Evolutionary conservation across 768 basidiomycete genomes (phyloP), one percentile per base, ranked within the genome.

Genomic region (Phlebiopsis gigantea): DNA sequence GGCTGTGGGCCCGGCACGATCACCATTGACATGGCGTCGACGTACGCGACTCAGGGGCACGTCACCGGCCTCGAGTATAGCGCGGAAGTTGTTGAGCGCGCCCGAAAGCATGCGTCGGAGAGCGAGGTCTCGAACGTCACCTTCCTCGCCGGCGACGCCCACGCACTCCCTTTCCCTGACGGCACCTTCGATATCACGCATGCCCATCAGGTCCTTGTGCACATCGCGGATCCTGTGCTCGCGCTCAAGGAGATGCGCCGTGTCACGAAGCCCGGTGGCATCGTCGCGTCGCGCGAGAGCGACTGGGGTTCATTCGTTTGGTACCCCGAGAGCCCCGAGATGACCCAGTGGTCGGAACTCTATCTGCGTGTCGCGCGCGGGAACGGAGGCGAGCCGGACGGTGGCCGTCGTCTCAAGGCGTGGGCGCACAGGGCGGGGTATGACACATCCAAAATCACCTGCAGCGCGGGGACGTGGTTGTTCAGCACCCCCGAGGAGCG

Each of bases 1-100:
- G 79, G 79, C 9, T 81, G 77, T 58, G 79, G 81, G 0, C 79
- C 80, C 0, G 81, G 79, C 0, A 77, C 76, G 14, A 81, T 81
- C 65, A 78, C 78, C 1, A 57, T 63, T 28, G 74, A 74, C 52
- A 65, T 82, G 21, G 79, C 79, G 1, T 56, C 44, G 21, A 48
- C 56, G 0, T 68, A 69, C 56, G 73, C 76, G 17, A 71, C 73
- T 1, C 46, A 72, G 28, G 80, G 79, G 0, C 63, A 69, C 9
- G 74, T 80, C 42, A 72, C 71, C 14, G 80, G 77, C 3, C 56
- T 81, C 51, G 81, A 82, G 22, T 54, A 65, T 29, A 62, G 63
- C 15, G 46, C 65, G 0, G 69, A 68, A 2, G 69, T 78, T 1
- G 63, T 80, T 39, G 63, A 66, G 15, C 47, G 68, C 30, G 79